These are phyloP conservation scores for Pseudogymnoascus sp. DNA, from an alignment of 2,329 filamentous ascomycete genomes.

Conservation along the genomic window DNA sequence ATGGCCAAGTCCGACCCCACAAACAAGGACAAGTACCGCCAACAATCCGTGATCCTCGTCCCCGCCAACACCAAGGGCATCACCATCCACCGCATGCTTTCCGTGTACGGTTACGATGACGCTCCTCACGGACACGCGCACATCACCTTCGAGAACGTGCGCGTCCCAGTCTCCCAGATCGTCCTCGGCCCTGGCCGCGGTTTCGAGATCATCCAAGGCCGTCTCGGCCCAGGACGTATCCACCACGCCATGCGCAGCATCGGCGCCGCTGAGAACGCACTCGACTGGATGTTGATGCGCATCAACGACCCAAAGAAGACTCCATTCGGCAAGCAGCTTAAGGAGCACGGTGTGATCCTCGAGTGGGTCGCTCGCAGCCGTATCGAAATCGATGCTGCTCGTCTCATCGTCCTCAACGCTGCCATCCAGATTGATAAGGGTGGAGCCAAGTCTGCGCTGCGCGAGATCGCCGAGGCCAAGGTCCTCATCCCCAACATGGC, in stretches of 20 bases:
- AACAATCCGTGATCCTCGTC: conserved; percentile 90
- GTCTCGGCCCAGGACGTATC: conserved; percentile 89
- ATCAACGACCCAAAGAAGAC: conserved; percentile 89
- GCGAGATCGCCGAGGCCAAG: conserved; percentile 94
- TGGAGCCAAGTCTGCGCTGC: conserved; percentile 80
- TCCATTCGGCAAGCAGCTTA: conserved; percentile 80
- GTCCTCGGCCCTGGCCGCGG: conserved; percentile 88
- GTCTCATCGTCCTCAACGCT: conserved; percentile 85
- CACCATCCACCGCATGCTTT: conserved; percentile 88
- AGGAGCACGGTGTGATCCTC: conserved; percentile 86
- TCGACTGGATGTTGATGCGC: conserved; percentile 91
- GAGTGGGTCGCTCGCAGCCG: conserved; percentile 90
- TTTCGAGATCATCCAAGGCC: conserved; percentile 97
- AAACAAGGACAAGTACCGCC: conserved; percentile 71
- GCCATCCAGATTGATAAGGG: conserved; percentile 89
- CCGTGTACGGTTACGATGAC: conserved; percentile 92
- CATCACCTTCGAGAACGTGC: conserved; percentile 80
- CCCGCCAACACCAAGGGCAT: conserved; percentile 74
- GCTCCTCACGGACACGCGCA: conserved; percentile 98
- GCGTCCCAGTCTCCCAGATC: conserved; percentile 74
- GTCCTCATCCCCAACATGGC: conserved; percentile 77
- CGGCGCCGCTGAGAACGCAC: conserved; percentile 79
- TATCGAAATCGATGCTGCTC: conserved; percentile 87
- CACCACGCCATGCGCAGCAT: conserved; percentile 97
- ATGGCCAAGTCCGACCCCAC: conserved; percentile 85